A percentile compares a stretch with the other conserved stretches of the same genome.
phyloP scores from a whole-genome alignment of 2,329 filamentous ascomycete species.

The Xylariaceae sp. region DNA sequence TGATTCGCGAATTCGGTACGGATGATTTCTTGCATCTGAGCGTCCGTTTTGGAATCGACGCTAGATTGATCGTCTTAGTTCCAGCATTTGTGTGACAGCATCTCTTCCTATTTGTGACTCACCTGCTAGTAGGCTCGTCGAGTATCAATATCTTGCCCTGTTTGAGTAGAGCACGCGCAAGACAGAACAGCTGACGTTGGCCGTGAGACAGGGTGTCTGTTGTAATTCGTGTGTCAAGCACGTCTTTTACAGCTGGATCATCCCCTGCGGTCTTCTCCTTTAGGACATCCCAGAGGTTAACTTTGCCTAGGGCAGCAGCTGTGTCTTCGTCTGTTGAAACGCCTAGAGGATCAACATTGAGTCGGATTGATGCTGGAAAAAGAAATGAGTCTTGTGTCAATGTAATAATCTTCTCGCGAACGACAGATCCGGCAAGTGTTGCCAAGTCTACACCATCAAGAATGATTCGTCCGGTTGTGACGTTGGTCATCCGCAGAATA shows the following conservation, averaged over 20 bases:
- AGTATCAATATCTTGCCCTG: slow-evolving; percentile 19
- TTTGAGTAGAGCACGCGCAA: slow-evolving; percentile 18
- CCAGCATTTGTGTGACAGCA: background rate
- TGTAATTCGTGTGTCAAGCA: slow-evolving; percentile 7
- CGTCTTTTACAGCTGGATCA: slow-evolving; percentile 1
- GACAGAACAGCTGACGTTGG: slow-evolving; percentile 19
- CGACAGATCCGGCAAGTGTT: slow-evolving; percentile 37
- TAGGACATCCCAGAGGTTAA: slow-evolving; percentile 13
- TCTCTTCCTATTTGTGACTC: background rate
- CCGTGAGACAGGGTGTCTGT: slow-evolving; percentile 15
- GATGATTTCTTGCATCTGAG: slow-evolving; percentile 31
- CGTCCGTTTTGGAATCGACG: slow-evolving; percentile 33
- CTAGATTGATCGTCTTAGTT: slow-evolving; percentile 15
- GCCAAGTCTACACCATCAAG: slow-evolving; percentile 47
- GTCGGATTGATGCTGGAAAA: slow-evolving; percentile 40
- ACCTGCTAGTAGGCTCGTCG: slow-evolving; percentile 22
- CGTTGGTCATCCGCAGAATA: slow-evolving; percentile 46
- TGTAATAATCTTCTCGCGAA: slow-evolving; percentile 40
- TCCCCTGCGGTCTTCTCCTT: slow-evolving; percentile 9
- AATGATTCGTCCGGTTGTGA: slow-evolving; percentile 38
- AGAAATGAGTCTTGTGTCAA: slow-evolving; percentile 46
- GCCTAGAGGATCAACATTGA: slow-evolving; percentile 43
- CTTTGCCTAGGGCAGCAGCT: slow-evolving; percentile 36
- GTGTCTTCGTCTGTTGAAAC: slow-evolving; percentile 36
- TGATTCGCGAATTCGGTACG: slow-evolving; percentile 34